These are phyloP conservation scores for Exophiala dermatitidis DNA, from an alignment of 2,329 filamentous ascomycete genomes.

Conservation along the genomic window DNA sequence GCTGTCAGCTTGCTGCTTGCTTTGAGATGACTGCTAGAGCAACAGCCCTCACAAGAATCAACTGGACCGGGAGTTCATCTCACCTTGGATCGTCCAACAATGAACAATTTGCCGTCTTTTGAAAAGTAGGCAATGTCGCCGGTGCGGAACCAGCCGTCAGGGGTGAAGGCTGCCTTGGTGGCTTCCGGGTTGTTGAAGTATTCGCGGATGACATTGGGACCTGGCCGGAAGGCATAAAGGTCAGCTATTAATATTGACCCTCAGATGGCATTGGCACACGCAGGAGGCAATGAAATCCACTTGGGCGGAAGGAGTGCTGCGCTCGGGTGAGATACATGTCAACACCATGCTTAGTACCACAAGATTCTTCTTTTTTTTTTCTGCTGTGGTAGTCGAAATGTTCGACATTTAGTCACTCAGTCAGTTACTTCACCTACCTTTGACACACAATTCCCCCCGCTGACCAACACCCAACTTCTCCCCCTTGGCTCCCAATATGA, in stretches of 20 bases:
- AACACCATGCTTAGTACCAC: no score
- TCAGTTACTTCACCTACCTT: slow-evolving; percentile 20
- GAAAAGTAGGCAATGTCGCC: slow-evolving; percentile 36
- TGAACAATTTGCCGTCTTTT: slow-evolving; percentile 35
- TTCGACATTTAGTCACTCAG: no score
- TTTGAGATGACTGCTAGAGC: no score
- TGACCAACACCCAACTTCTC: slow-evolving; percentile 28
- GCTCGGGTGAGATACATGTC: no score
- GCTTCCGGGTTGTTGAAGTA: slow-evolving; percentile 31
- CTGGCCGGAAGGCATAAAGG: neutral
- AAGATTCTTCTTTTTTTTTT: no score
- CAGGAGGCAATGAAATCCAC: no score
- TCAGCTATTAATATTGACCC: no score
- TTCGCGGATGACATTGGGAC: slow-evolving; percentile 17
- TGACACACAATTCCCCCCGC: slow-evolving; percentile 36
- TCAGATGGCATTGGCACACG: no score
- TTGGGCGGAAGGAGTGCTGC: no score
- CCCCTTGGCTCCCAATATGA: slow-evolving; percentile 34
- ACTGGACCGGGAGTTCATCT: neutral
- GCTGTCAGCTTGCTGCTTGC: no score
- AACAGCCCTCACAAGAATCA: neutral
- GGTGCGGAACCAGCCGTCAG: slow-evolving; percentile 38
- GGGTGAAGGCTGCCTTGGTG: slow-evolving; percentile 27
- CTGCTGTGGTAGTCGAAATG: no score
- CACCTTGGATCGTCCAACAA: slow-evolving; percentile 37